phyloP scores from a whole-genome alignment of 1,139 yeast genomes.

The Blastobotrys serpentis region DNA sequence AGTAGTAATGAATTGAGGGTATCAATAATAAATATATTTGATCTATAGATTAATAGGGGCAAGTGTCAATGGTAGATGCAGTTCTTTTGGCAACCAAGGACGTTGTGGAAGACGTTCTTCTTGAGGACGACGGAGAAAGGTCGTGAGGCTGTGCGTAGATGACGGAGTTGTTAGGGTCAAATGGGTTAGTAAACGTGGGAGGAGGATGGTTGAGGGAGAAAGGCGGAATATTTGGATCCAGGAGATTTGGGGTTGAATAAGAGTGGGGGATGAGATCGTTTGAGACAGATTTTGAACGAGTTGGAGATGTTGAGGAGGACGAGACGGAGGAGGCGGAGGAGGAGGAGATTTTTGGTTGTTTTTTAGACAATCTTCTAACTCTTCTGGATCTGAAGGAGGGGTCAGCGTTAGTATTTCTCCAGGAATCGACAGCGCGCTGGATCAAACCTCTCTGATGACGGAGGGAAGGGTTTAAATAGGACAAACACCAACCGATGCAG shows the following conservation, averaged over 20 bases:
- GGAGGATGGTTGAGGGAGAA: conserved; percentile 5
- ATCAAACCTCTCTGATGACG: conserved; percentile 46
- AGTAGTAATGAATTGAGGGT: no score
- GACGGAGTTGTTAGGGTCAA: conserved; percentile 18
- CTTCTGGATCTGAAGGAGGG: conserved; percentile 44
- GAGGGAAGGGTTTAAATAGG: conserved; percentile 43
- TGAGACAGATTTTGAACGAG: conserved; percentile 15
- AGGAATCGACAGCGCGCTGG: conserved; percentile 51
- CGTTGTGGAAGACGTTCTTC: conserved; percentile 4
- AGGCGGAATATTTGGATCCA: conserved; percentile 8
- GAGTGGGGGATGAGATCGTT: conserved; percentile 7
- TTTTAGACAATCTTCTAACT: conserved; percentile 36
- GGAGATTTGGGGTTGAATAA: conserved; percentile 11
- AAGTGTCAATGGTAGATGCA: conserved; percentile 11
- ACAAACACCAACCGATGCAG: conserved; percentile 47
- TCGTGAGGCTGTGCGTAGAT: conserved; percentile 5
- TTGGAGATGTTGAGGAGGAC: not conserved
- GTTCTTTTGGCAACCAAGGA: conserved; percentile 3
- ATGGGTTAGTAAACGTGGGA: conserved; percentile 17
- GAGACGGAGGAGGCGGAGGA: not conserved
- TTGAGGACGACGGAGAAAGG: conserved; percentile 8
- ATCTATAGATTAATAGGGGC: conserved; percentile 9
- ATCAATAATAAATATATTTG: conserved; percentile 2
- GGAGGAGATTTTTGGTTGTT: conserved; percentile 14
- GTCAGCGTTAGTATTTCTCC: conserved; percentile 48